Conservation (phyloP, 257 asterid genomes). For the Cordia subcordata region DNA sequence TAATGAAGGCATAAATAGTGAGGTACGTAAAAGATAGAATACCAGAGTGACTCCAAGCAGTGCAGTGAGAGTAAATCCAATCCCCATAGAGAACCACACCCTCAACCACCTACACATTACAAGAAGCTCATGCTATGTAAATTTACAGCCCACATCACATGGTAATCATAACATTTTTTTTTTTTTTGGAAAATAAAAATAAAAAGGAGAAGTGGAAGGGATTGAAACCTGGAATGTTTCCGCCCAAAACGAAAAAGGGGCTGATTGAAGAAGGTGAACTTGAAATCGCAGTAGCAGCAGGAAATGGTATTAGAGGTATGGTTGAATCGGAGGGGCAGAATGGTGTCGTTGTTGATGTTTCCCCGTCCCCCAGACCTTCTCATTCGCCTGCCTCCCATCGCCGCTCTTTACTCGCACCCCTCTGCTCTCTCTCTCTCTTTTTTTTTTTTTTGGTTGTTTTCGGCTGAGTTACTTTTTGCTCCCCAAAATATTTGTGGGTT, state of each 20-base stretch:
- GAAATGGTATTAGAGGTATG: constrained; percentile 48
- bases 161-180: too few species aligned
- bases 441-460: too few species aligned
- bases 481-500: too few species aligned
- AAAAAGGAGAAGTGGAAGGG: neutral
- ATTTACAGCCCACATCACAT: too few species aligned
- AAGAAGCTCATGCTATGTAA: neutral
- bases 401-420: neutral
- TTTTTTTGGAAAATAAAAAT: too few species aligned
- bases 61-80: constrained; percentile 66
- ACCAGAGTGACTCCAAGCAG: constrained; percentile 58
- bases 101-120: constrained; percentile 42
- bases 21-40: neutral
- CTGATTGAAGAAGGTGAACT: constrained; percentile 51
- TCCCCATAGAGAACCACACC: constrained; percentile 75
- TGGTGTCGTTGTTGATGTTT: constrained; percentile 32
- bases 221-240: constrained; percentile 50
- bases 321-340: constrained; percentile 51
- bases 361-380: constrained; percentile 39
- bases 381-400: constrained; percentile 53
- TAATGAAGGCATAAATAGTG: neutral
- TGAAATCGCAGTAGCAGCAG: constrained; percentile 86
- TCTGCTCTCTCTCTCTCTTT: neutral
- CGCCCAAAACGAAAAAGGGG: constrained; percentile 73
- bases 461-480: too few species aligned